Percentiles rank a stretch among this genome's conserved stretches.
Conservation (phyloP, 2,329 filamentous ascomycete species). For the Daldinia sp. region DNA sequence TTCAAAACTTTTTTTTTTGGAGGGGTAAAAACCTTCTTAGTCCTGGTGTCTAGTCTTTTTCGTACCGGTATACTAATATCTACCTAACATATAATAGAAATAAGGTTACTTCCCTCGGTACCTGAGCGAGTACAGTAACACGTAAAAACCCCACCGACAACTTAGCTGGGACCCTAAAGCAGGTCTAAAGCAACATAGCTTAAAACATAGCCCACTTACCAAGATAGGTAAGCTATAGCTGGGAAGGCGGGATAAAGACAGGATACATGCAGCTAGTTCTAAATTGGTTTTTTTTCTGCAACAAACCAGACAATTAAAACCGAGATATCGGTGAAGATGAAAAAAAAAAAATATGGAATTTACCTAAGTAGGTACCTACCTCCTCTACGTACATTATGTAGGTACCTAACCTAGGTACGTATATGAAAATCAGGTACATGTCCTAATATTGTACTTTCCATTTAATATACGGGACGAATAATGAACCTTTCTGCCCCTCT, state of each 20-base stretch:
- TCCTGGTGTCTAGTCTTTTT: slow-evolving; percentile 6
- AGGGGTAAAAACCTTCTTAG: slow-evolving; percentile 30
- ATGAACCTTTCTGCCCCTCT: slow-evolving; percentile 32
- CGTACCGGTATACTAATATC: slow-evolving; percentile 11
- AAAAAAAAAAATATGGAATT: background rate
- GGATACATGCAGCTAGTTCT: slow-evolving; percentile 1
- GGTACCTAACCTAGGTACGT: background rate
- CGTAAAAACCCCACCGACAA: slow-evolving; percentile 25
- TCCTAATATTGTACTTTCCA: too few relatives aligned
- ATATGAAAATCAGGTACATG: background rate
- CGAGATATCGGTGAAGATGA: slow-evolving; percentile 13
- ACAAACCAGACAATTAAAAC: slow-evolving; percentile 16
- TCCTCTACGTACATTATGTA: background rate
- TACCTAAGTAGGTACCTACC: background rate
- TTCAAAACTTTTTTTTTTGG: slow-evolving; percentile 29
- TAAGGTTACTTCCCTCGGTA: background rate
- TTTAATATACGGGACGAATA: slow-evolving; percentile 33
- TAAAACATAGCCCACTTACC: slow-evolving; percentile 37
- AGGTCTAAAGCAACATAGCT: slow-evolving; percentile 28
- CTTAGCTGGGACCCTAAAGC: slow-evolving; percentile 33
- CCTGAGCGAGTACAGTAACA: slow-evolving; percentile 16
- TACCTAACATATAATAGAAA: slow-evolving; percentile 3
- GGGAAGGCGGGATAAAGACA: background rate
- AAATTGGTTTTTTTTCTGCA: too few relatives aligned
- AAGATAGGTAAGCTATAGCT: slow-evolving; percentile 28